These are phyloP conservation scores for Beverwykella pulmonaria DNA, from an alignment of 495 filamentous ascomycete genomes.

Conservation along the genomic window DNA sequence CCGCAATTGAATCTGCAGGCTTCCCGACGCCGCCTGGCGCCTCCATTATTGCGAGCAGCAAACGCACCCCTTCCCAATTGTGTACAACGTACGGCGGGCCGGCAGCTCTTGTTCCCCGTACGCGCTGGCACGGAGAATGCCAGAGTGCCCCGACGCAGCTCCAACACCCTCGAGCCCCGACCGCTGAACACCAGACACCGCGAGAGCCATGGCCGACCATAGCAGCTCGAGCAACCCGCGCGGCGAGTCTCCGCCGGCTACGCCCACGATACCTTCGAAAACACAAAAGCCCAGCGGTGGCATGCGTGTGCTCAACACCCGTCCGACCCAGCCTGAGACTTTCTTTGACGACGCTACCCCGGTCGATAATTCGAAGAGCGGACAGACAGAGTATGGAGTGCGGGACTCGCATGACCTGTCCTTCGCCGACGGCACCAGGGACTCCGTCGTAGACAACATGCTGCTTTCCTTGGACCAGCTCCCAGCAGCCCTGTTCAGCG, in stretches of 20 bases:
- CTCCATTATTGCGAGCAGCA: neutral
- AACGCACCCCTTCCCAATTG: neutral
- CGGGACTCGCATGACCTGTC: conserved; percentile 90
- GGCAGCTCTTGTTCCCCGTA: conserved; percentile 13
- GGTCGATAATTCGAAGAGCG: conserved; percentile 25
- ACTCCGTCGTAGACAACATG: conserved; percentile 69
- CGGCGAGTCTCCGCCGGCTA: conserved; percentile 28
- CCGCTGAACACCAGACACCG: conserved; percentile 2
- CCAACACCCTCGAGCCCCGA: conserved; percentile 11
- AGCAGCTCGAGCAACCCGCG: conserved; percentile 14
- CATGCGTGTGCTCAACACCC: conserved; percentile 32
- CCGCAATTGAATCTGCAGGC: conserved; percentile 21
- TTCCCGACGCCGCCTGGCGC: conserved; percentile 5
- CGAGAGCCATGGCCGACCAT: conserved; percentile 25
- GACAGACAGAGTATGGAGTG: conserved; percentile 28
- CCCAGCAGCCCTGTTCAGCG: conserved; percentile 13
- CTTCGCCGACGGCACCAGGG: conserved; percentile 73
- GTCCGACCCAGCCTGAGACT: conserved; percentile 29
- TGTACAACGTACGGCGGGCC: neutral
- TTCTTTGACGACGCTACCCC: conserved; percentile 43
- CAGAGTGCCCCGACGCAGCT: conserved; percentile 1
- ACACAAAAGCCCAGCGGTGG: conserved; percentile 22
- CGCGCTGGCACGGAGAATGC: conserved; percentile 15
- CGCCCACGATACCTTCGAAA: conserved; percentile 21
- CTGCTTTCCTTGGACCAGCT: conserved; percentile 40